Base-by-base conservation (phyloP, 1,284 basidiomycete species). In the Cronartium quercuum region DNA sequence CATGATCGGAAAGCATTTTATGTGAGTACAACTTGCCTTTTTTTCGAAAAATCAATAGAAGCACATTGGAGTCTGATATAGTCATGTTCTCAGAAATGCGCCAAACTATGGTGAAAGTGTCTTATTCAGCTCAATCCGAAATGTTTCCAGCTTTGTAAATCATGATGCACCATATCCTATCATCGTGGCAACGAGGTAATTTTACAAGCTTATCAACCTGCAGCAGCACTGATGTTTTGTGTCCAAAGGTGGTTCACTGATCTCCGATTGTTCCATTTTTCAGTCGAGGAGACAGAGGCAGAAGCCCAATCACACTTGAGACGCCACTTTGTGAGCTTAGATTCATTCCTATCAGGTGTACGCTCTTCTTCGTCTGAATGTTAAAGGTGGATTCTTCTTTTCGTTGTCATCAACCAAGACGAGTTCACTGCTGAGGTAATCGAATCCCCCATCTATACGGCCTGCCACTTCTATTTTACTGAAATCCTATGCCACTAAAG, bases 1-100 rank as follows among this genome's bases (percentile, higher is more conserved):
- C 21, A 73, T 73, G 69, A 40, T 73, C 18, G 69, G 69, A 34
- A 73, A 66, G 37, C 69, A 73, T 66, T 73, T 73, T 58, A 38
- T 73, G 69, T 65, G 44, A 65, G 68, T 55, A 29, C 6, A 0
- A 29, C 0, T 38, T 5, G 40, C 24, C 7, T 3, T 40, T 15
- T 34, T 34, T 40, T 47, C 6, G n/a, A 29, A 44, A 34, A 40
- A 47, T 44, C 9, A 9, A 61, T 35, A 41, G 21, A 60, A 21
- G 35, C 13, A n/a, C n/a, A 12, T 44, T 40, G 1, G 12, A 38
- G 2, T 71, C 13, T 44, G 42, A 44, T 51, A 18, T 51, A 18
- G 9, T 44, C 51, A 12, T 6, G 44, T 47, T 29, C 21, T 21
- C 40, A 73, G 69, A 12, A 73, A 73, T 41, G 69, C 61, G 18